A percentile compares a stretch with the other conserved stretches of the same genome.
phyloP scores from a whole-genome alignment of 768 basidiomycete species.

The Lentinus brumalis region DNA sequence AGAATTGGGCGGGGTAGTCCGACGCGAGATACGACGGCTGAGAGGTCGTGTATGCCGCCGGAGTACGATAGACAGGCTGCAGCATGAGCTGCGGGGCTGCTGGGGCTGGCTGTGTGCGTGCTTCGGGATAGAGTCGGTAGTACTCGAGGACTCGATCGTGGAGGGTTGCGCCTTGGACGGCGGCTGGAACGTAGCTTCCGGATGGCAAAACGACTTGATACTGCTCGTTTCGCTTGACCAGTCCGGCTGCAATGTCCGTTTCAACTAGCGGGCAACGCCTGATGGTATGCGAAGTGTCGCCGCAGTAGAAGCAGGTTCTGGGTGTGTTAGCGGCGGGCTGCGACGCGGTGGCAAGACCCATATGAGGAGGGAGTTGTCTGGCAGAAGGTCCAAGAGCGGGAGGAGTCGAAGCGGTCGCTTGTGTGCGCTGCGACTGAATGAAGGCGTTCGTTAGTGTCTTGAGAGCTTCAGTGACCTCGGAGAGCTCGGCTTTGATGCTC shows the following conservation, averaged over 20 bases:
- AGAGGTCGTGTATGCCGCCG: neutral
- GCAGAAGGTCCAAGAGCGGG: neutral
- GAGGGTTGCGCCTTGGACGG: conserved; percentile 6
- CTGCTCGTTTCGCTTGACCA: conserved; percentile 26
- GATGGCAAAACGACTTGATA: conserved; percentile 28
- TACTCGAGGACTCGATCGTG: conserved; percentile 8
- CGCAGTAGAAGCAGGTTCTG: conserved; percentile 23
- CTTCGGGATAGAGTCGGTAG: neutral
- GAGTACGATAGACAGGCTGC: neutral
- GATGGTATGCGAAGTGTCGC: conserved; percentile 27
- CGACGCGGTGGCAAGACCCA: neutral
- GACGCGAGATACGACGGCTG: conserved; percentile 1
- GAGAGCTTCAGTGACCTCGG: neutral
- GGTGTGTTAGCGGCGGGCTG: neutral
- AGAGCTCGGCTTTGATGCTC: neutral
- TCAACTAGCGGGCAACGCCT: conserved; percentile 25
- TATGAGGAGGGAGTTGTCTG: neutral
- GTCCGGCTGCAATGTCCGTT: conserved; percentile 11
- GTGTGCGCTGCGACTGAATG: neutral
- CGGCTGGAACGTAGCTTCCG: conserved; percentile 27
- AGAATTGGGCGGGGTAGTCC: neutral
- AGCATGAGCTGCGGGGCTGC: neutral
- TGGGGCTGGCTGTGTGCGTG: neutral
- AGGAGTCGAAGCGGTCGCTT: neutral
- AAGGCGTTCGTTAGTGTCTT: neutral